phyloP scores from a whole-genome alignment of 257 asterid genomes.

The Solanum verrucosum region DNA sequence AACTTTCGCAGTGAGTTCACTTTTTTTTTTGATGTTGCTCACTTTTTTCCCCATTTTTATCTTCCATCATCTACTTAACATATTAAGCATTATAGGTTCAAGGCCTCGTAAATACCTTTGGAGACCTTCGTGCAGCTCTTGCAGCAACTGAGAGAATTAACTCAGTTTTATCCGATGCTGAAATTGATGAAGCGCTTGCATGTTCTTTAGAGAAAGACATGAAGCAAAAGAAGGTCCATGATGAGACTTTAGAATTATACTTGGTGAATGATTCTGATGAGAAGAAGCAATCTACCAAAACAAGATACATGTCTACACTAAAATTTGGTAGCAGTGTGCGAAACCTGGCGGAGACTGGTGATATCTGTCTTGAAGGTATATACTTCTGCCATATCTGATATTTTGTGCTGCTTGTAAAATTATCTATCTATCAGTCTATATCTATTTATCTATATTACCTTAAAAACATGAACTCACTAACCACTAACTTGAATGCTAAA shows the following conservation, averaged over 20 bases:
- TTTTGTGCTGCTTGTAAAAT: neutral
- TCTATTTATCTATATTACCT: neutral
- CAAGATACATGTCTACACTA: conserved; percentile 61
- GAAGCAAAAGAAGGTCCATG: conserved; percentile 35
- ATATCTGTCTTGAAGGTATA: conserved; percentile 82
- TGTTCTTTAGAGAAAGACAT: conserved; percentile 68
- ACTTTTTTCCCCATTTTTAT: neutral
- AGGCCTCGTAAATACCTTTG: conserved; percentile 93
- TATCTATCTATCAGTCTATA: neutral
- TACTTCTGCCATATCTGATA: neutral
- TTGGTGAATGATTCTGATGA: conserved; percentile 34
- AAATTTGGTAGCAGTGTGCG: conserved; percentile 51
- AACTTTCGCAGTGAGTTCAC: conserved; percentile 86
- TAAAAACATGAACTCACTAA: neutral
- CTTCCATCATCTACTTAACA: neutral
- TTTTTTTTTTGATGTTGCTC: neutral
- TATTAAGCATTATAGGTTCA: conserved; percentile 57
- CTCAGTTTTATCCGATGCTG: conserved; percentile 67
- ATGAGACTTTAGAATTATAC: conserved; percentile 48
- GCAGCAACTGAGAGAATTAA: conserved; percentile 92
- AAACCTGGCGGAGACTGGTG: conserved; percentile 66
- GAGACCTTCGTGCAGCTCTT: conserved; percentile 94
- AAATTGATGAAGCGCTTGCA: conserved; percentile 80
- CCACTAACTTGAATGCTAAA: neutral
- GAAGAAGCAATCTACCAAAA: conserved; percentile 19